These are phyloP conservation scores for Aotearoamyces nothofagi DNA, from an alignment of 2,329 filamentous ascomycete genomes.

Conservation along the genomic window DNA sequence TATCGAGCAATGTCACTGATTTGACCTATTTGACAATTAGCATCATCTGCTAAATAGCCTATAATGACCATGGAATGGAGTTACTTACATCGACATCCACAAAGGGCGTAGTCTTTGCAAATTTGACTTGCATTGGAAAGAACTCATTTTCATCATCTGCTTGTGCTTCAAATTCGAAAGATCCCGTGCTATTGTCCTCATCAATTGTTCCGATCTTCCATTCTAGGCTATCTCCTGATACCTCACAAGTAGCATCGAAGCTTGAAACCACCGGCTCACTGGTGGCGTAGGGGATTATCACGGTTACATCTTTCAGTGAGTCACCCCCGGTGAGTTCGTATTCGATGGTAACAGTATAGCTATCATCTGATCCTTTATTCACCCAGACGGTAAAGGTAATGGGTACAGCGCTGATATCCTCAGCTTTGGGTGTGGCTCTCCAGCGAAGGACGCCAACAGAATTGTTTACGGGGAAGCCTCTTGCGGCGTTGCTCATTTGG, in stretches of 20 bases:
- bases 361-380: conserved; percentile 68
- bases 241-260: conserved; percentile 89
- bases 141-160: conserved; percentile 84
- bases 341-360: conserved; percentile 83
- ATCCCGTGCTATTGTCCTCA: conserved; percentile 66
- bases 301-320: conserved; percentile 65
- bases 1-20: conserved; percentile 55
- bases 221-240: conserved; percentile 81
- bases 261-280: conserved; percentile 80
- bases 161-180: conserved; percentile 90
- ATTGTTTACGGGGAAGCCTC: conserved; percentile 90
- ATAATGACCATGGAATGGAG: no score
- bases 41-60: no score
- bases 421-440: conserved; percentile 70
- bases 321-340: conserved; percentile 83
- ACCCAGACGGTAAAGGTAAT: conserved; percentile 98
- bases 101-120: conserved; percentile 74
- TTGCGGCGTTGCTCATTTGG: conserved; percentile 75
- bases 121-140: conserved; percentile 91
- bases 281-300: conserved; percentile 74
- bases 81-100: conserved; percentile 82
- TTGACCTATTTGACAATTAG: conserved; percentile 46
- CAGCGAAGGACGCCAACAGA: conserved; percentile 85
- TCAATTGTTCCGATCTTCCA: conserved; percentile 86
- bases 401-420: conserved; percentile 68